Base-by-base conservation (phyloP, 2,329 filamentous ascomycete genomes). In the Fusarium subtropicale region DNA sequence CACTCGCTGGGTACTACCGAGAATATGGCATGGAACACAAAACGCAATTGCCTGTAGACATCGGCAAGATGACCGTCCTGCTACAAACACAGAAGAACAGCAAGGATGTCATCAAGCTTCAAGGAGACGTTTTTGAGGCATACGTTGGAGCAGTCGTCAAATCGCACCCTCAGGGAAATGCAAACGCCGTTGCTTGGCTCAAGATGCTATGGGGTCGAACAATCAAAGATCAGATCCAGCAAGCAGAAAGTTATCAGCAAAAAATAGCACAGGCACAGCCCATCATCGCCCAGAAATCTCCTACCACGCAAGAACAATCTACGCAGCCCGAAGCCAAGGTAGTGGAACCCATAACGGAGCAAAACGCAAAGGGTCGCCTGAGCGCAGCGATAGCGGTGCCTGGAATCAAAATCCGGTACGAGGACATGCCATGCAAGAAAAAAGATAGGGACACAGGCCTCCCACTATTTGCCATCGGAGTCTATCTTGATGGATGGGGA, bases 71-170 rank as follows among this genome's bases (percentile, higher is more conserved):
- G 34, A 59, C 60, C 28, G 60, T 65, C 8, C 53, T 72, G 8
- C 74, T 76, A 11, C 69, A 66, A 22, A 73, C 73, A 16, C 75
- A 67, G 13, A 76, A 77, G 8, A 85, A 74, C 58, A 79, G 75
- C 76, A 90, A 86, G 76, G 86, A 85, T 42, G 84, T 87, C 63
- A 86, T 82, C 16, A 97, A 97, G 78, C 88, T 93, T 12, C 84
- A 92, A 58, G 94, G 91, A 11, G 95, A 98, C 76, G 86, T 97
- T 20, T 97, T 97, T 73, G 95, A 98, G 78, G 92, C 95, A 0
- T 97, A 97, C 72, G 88, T 97, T 18, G 94, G 92, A 11, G 94
- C 91, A 5, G 80, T 94, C 8, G 86, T 97, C 34, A 81, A 93
- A 3, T 89, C 90, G 1, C 87, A 93, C 72, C 84, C 88, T 0